These are phyloP conservation scores for Lentinula edodes DNA, from an alignment of 768 basidiomycete species.

Conservation along the genomic window DNA sequence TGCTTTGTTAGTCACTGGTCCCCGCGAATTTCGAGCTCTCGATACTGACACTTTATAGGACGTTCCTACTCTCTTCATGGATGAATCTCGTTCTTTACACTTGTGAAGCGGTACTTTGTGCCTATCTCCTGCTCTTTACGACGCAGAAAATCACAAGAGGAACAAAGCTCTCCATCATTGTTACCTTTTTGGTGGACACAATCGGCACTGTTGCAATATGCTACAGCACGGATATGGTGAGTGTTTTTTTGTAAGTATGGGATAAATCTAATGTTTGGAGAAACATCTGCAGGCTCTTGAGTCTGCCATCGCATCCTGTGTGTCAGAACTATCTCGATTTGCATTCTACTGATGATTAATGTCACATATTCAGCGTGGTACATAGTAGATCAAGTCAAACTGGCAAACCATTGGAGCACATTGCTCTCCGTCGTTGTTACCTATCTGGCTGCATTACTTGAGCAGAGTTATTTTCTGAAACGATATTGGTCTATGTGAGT, in stretches of 20 bases:
- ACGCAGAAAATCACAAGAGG: background rate
- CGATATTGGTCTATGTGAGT: background rate
- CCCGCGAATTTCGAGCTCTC: too few relatives aligned
- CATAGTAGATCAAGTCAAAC: background rate
- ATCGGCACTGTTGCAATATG: background rate
- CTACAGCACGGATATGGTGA: background rate
- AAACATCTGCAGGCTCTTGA: background rate
- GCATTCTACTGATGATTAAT: background rate
- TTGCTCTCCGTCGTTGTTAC: background rate
- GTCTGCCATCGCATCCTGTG: background rate
- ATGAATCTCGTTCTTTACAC: background rate
- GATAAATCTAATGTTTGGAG: too few relatives aligned
- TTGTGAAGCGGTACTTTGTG: background rate
- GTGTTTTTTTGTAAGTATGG: background rate
- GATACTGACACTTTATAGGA: background rate
- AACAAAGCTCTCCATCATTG: background rate
- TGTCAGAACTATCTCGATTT: background rate
- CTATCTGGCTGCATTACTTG: background rate
- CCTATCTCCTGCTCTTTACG: background rate
- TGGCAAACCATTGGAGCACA: background rate
- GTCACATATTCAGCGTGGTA: background rate
- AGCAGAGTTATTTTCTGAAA: background rate
- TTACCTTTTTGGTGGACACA: background rate
- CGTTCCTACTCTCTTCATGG: background rate
- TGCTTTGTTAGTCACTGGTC: too few relatives aligned